These are phyloP conservation scores for Oenanthe javanica DNA, from an alignment of 140 eudicot genomes.

Conservation along the genomic window DNA sequence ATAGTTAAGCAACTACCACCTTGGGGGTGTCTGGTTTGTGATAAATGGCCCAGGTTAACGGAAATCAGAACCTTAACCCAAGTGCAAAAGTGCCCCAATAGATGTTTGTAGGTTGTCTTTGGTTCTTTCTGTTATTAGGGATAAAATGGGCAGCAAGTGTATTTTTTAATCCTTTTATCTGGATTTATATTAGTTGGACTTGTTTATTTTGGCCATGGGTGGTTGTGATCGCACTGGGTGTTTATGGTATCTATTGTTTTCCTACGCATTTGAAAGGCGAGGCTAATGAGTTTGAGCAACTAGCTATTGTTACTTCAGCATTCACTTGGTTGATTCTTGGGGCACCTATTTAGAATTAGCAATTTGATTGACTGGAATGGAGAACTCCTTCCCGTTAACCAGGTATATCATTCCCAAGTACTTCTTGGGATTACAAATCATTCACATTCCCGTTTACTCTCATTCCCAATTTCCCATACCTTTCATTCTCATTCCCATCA, in stretches of 20 bases:
- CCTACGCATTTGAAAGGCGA: slow-evolving; percentile 48
- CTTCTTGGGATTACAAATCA: neutral
- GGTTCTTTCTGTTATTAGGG: slow-evolving; percentile 32
- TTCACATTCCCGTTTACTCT: neutral
- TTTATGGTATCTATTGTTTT: slow-evolving; percentile 53
- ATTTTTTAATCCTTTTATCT: slow-evolving; percentile 59
- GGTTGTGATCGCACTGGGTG: slow-evolving; percentile 42
- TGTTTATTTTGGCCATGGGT: slow-evolving; percentile 92
- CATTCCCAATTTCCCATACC: neutral
- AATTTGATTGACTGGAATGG: neutral
- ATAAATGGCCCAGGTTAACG: neutral
- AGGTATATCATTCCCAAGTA: neutral
- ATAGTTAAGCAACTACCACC: neutral
- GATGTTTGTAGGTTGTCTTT: slow-evolving; percentile 46
- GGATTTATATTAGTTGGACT: slow-evolving; percentile 94
- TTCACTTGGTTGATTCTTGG: slow-evolving; percentile 74
- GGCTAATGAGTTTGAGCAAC: slow-evolving; percentile 53
- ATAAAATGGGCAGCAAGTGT: slow-evolving; percentile 45
- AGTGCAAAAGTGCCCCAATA: slow-evolving; percentile 23
- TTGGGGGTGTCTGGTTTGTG: neutral
- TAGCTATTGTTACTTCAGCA: slow-evolving; percentile 51
- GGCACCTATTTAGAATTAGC: slow-evolving; percentile 32
- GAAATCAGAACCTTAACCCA: neutral
- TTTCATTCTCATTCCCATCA: neutral
- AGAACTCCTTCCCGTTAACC: neutral